Evolutionary conservation across 2,329 filamentous ascomycete species (phyloP), one percentile per base, ranked within the genome.

Genomic region (Diaporthe sp.): DNA sequence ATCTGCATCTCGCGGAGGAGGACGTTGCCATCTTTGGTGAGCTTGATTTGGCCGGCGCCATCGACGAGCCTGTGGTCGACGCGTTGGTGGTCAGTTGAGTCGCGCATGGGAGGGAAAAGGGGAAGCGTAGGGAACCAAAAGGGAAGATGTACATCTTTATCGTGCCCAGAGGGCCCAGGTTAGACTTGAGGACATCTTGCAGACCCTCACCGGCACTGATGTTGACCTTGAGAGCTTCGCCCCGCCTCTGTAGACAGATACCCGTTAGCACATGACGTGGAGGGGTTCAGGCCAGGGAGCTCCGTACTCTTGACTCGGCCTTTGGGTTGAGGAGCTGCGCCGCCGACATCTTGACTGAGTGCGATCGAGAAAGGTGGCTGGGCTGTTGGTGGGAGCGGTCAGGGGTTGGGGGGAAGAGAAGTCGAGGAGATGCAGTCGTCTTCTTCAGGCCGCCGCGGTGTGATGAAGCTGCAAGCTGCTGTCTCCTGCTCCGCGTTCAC

Each of bases 321-420:
- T 99, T 99, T 78, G 97, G 97, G 87, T 99, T 99, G 79, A 99
- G 93, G 83, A 99, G 93, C 88, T 98, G 96, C 83, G 97, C 96
- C 81, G 97, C 97, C 87, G 96, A 98, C 97, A 98, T 98, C 77
- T 79, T 81, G 51, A 62, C 34, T 73, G 65, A 42, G 31, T 72
- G 71, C 73, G 42, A 77, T 71, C 72, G 73, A 44, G 60, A 55
- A 53, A 19, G 60, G 25, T 22, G 12, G 60, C 46, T 51, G 61
- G 22, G 46, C 44, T n/a, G 49, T 65, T 28, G 10, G 42, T 58
- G 39, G 31, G 60, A 42, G 53, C 51, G 67, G 13, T 53, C 46
- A 5, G 57, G 15, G 62, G 53, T 15, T 31, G 58, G 25, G 49
- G 44, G 49, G 1, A 25, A 31, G 25, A 49, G 37, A 61, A 51